These are phyloP conservation scores for Cotoneaster glaucophyllus DNA, from an alignment of 306 rosid species.

Conservation along the genomic window DNA sequence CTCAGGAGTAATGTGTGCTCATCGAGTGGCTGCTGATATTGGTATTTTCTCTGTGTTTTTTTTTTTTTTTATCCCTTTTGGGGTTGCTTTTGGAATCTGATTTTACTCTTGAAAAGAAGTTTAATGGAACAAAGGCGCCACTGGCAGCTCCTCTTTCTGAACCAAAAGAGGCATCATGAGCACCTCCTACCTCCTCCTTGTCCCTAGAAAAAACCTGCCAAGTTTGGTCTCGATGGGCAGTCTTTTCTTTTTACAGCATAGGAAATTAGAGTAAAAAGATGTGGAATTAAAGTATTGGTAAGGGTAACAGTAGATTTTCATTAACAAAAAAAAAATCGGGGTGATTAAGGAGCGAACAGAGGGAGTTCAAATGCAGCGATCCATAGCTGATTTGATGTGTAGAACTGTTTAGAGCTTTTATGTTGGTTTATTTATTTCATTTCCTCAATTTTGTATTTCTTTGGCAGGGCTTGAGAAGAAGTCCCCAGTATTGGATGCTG, in stretches of 20 bases:
- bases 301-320: background rate
- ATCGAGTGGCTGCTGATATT: conserved; percentile 91
- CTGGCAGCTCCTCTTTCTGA: background rate
- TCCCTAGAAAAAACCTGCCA: background rate
- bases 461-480: conserved; percentile 75
- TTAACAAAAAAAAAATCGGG: background rate
- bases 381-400: background rate
- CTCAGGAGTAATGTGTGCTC: conserved; percentile 96
- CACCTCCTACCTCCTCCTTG: background rate
- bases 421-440: background rate
- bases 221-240: background rate
- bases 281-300: background rate
- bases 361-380: background rate
- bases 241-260: background rate
- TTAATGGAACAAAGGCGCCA: background rate
- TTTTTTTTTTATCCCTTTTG: too few relatives aligned
- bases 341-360: background rate
- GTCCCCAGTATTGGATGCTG: conserved; percentile 67
- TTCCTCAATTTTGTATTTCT: background rate
- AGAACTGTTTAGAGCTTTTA: background rate
- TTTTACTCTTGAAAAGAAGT: background rate
- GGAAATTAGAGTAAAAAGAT: background rate
- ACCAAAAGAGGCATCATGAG: background rate
- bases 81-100: background rate
- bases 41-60: conserved; percentile 33